A percentile compares a stretch with the other conserved stretches of the same genome.
Conservation (phyloP, 768 basidiomycete species). For the Leccinum ochraceum region DNA sequence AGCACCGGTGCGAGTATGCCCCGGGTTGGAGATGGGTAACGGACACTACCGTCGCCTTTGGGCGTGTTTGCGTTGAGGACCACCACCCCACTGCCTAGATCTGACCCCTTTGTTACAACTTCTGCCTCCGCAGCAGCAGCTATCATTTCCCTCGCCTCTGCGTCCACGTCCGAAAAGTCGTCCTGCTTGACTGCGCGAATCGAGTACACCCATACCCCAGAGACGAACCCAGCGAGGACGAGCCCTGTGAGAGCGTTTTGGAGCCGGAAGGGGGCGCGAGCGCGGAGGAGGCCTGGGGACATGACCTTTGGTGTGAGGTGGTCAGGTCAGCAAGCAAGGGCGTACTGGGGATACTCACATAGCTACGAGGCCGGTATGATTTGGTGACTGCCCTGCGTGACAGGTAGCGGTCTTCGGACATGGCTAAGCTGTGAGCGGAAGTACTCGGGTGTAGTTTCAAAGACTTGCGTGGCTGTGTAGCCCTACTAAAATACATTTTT, state of each 20-base stretch:
- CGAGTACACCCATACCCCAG: constrained; percentile 88
- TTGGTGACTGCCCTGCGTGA: constrained; percentile 32
- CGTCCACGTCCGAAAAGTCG: constrained; percentile 84
- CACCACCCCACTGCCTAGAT: background rate
- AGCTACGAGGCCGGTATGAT: constrained; percentile 43
- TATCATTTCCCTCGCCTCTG: constrained; percentile 65
- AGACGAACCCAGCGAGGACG: constrained; percentile 68
- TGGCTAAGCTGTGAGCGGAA: constrained; percentile 10
- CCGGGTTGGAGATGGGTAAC: constrained; percentile 26
- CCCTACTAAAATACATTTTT: background rate
- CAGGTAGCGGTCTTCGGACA: constrained; percentile 38
- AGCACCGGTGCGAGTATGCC: constrained; percentile 49
- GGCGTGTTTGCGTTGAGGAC: background rate
- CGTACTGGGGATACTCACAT: constrained; percentile 24
- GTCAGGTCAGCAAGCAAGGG: background rate
- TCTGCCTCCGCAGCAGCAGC: constrained; percentile 1
- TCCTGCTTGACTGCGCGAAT: constrained; percentile 95
- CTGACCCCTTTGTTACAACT: background rate
- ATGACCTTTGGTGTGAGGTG: constrained; percentile 46
- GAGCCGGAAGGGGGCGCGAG: constrained; percentile 79
- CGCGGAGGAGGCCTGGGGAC: constrained; percentile 86
- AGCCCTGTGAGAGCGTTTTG: constrained; percentile 81
- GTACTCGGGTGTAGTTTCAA: background rate
- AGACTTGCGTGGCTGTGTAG: background rate
- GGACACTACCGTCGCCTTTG: background rate